phyloP scores from a whole-genome alignment of 257 asterid genomes.

The Galeopsis tetrahit region DNA sequence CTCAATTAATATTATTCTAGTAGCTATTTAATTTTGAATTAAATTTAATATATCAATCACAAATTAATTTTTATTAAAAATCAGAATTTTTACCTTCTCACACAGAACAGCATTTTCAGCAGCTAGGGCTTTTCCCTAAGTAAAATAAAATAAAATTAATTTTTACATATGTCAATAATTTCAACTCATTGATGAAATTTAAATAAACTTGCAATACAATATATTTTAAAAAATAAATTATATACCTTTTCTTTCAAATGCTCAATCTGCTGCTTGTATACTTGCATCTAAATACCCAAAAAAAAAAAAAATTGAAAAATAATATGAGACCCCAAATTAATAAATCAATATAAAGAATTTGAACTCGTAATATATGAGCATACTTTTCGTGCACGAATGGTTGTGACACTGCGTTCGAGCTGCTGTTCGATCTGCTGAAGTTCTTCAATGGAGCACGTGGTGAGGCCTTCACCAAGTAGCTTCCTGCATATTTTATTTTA shows the following conservation, averaged over 20 bases:
- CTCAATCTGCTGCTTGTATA: conserved; percentile 74
- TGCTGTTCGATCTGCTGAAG: conserved; percentile 82
- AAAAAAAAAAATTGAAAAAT: neutral
- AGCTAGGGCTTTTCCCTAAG: conserved; percentile 71
- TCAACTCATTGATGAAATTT: neutral
- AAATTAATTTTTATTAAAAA: too few relatives aligned
- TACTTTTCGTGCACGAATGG: conserved; percentile 82
- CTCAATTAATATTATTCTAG: neutral
- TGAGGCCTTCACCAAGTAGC: conserved; percentile 81
- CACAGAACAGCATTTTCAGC: conserved; percentile 74
- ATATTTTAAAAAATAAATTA: too few relatives aligned
- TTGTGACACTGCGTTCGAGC: conserved; percentile 69
- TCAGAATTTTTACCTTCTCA: conserved; percentile 59
- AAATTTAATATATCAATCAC: too few relatives aligned
- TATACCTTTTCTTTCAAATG: conserved; percentile 76
- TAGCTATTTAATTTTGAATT: neutral
- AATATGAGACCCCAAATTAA: neutral
- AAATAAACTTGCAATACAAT: neutral
- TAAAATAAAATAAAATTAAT: neutral
- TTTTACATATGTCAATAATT: neutral
- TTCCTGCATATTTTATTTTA: conserved; percentile 43
- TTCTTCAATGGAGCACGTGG: conserved; percentile 68
- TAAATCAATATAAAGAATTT: neutral
- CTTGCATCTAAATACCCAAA: conserved; percentile 59
- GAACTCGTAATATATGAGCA: neutral